A percentile compares a stretch with the other conserved stretches of the same genome.
phyloP scores from a whole-genome alignment of 208 protist genomes.

The Trypanosomatidae sp. region DNA sequence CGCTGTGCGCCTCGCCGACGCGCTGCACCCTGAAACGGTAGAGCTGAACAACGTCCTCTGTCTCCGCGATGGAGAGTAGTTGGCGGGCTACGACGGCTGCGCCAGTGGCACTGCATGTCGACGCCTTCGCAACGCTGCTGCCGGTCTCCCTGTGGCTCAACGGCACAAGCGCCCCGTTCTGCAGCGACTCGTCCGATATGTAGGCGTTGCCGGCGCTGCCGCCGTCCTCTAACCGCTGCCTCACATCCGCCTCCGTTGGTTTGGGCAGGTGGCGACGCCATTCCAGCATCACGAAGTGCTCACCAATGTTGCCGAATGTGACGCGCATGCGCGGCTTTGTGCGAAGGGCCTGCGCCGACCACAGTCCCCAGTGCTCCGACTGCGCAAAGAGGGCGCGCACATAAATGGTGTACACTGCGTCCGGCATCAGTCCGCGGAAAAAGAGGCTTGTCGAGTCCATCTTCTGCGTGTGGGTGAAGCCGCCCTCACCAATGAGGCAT shows the following conservation, averaged over 20 bases:
- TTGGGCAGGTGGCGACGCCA: slow-evolving; percentile 85
- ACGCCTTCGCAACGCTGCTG: neutral
- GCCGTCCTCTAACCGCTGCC: slow-evolving; percentile 13
- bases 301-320: slow-evolving; percentile 90
- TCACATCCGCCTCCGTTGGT: slow-evolving; percentile 28
- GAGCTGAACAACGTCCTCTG: slow-evolving; percentile 79
- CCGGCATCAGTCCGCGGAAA: slow-evolving; percentile 87
- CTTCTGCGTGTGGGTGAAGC: slow-evolving; percentile 80
- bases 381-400: slow-evolving; percentile 76
- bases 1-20: slow-evolving; percentile 54
- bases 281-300: slow-evolving; percentile 92
- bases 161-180: slow-evolving; percentile 11
- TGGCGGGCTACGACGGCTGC: slow-evolving; percentile 1
- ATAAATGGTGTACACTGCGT: slow-evolving; percentile 82
- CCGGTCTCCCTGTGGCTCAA: neutral
- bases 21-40: slow-evolving; percentile 88
- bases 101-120: neutral
- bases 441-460: slow-evolving; percentile 73
- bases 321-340: slow-evolving; percentile 79
- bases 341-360: slow-evolving; percentile 81
- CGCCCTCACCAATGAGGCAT: slow-evolving; percentile 62
- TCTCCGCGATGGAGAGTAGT: slow-evolving; percentile 44
- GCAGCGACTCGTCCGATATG: neutral
- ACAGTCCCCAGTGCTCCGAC: slow-evolving; percentile 86
- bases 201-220: neutral